These are phyloP conservation scores for Capsicum pubescens DNA, from an alignment of 257 asterid genomes.

Conservation along the genomic window DNA sequence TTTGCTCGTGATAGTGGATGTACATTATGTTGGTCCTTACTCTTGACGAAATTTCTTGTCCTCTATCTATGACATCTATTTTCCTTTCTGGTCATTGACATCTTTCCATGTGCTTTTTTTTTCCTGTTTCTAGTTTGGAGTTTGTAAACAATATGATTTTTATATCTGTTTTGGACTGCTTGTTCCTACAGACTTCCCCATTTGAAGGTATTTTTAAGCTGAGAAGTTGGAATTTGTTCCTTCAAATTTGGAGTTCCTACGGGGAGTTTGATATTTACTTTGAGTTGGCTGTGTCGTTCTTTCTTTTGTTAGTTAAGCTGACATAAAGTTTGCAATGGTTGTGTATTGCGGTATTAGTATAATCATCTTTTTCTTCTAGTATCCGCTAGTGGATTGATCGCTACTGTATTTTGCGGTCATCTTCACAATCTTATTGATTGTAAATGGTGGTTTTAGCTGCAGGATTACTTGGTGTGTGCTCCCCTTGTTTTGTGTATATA, in stretches of 20 bases:
- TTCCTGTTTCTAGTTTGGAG: neutral
- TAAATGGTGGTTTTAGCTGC: neutral
- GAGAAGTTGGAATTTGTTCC: neutral
- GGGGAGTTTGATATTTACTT: neutral
- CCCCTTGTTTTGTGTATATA: neutral
- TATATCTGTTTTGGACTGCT: neutral
- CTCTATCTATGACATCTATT: neutral
- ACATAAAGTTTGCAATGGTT: neutral
- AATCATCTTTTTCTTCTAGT: neutral
- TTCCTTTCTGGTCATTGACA: conserved; percentile 18
- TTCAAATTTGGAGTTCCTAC: neutral
- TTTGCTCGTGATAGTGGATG: neutral
- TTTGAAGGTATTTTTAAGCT: neutral
- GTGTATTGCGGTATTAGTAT: neutral
- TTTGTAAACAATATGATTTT: neutral
- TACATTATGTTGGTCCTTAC: neutral
- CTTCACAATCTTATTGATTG: neutral
- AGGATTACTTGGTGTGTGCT: neutral
- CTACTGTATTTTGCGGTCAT: neutral
- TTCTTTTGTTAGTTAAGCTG: conserved; percentile 1
- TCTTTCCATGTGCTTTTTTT: neutral
- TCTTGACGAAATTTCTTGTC: neutral
- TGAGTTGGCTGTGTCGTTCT: neutral
- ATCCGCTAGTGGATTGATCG: neutral
- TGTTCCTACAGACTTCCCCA: neutral